Percentiles rank a stretch among this genome's conserved stretches.
Conservation (phyloP, 345 rosid genomes). For the Aurinia saxatilis region DNA sequence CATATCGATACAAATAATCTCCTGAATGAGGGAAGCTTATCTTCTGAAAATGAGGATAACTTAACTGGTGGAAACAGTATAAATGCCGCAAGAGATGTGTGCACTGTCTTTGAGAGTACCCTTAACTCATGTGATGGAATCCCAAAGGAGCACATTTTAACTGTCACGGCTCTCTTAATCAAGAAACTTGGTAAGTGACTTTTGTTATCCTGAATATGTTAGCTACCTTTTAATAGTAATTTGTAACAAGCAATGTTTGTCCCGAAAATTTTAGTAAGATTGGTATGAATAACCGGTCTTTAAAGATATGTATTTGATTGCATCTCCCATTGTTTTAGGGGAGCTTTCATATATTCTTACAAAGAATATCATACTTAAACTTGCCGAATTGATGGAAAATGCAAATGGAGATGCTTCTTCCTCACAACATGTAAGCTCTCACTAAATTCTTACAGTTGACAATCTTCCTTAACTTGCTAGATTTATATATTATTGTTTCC, state of each 20-base stretch:
- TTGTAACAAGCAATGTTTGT: background rate
- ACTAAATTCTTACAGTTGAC: background rate
- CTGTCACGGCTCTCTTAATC: slow-evolving; percentile 46
- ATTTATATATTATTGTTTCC: background rate
- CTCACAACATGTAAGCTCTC: slow-evolving; percentile 46
- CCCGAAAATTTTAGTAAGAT: background rate
- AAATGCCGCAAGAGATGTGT: slow-evolving; percentile 37
- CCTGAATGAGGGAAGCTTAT: slow-evolving; percentile 21
- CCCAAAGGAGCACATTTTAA: slow-evolving; percentile 57
- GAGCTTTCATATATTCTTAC: slow-evolving; percentile 45
- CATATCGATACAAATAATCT: slow-evolving; percentile 33
- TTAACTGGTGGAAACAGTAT: slow-evolving; percentile 36
- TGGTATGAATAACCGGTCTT: background rate
- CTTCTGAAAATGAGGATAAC: slow-evolving; percentile 36
- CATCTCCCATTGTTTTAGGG: slow-evolving; percentile 39
- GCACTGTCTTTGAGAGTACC: slow-evolving; percentile 48
- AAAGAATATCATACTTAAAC: slow-evolving; percentile 52
- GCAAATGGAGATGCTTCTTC: slow-evolving; percentile 31
- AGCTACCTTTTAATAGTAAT: background rate
- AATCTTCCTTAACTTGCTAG: background rate
- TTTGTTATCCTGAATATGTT: background rate
- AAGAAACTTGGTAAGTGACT: slow-evolving; percentile 60
- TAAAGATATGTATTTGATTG: background rate
- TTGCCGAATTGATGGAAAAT: slow-evolving; percentile 51
- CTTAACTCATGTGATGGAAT: slow-evolving; percentile 37